These are phyloP conservation scores for Termitomyces eurrhizus DNA, from an alignment of 768 basidiomycete genomes.

Conservation along the genomic window DNA sequence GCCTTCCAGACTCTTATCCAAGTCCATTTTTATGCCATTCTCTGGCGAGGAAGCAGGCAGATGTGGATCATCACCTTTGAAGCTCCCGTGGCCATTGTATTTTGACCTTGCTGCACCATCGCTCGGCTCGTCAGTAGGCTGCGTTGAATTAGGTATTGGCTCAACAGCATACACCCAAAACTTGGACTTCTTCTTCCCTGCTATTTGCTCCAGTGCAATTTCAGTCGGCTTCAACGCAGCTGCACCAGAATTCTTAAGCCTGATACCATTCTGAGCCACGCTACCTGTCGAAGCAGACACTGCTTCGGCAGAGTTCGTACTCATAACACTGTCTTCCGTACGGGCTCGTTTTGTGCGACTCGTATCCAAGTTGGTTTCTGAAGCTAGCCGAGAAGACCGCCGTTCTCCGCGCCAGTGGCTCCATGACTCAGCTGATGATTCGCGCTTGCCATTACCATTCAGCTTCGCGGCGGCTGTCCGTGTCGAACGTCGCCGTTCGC, in stretches of 20 bases:
- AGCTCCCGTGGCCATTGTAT: constrained; percentile 7
- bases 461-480: constrained; percentile 39
- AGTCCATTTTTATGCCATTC: constrained; percentile 19
- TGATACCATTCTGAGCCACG: constrained; percentile 31
- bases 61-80: constrained; percentile 14
- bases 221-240: constrained; percentile 70
- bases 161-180: constrained; percentile 90
- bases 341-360: constrained; percentile 67
- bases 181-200: constrained; percentile 81
- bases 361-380: constrained; percentile 49
- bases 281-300: constrained; percentile 26
- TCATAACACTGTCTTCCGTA: constrained; percentile 70
- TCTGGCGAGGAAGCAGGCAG: constrained; percentile 2
- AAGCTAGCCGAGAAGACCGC: constrained; percentile 64
- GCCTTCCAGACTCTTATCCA: constrained; percentile 32
- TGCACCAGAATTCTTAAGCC: constrained; percentile 52
- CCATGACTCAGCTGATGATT: constrained; percentile 48
- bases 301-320: constrained; percentile 46
- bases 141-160: constrained; percentile 41
- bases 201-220: constrained; percentile 68
- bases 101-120: constrained; percentile 10
- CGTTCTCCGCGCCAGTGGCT: constrained; percentile 71
- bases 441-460: constrained; percentile 53
- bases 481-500: constrained; percentile 48
- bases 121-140: constrained; percentile 14